Conservation (phyloP, 2,329 filamentous ascomycete species). For the Knufia fluminis region DNA sequence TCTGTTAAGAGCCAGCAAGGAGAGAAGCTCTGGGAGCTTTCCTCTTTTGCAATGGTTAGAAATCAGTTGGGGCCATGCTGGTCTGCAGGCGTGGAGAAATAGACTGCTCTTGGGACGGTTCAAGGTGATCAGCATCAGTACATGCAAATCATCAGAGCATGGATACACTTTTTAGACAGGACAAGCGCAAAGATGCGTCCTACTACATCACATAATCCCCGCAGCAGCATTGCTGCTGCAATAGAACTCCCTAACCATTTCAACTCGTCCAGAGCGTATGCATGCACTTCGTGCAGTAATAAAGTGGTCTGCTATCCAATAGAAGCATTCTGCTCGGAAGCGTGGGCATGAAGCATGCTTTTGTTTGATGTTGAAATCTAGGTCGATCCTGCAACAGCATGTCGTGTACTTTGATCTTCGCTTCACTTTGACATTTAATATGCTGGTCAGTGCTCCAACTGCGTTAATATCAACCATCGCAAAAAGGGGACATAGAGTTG, state of each 20-base stretch:
- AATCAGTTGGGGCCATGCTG: no score
- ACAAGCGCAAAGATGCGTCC: not conserved
- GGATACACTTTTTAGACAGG: no score
- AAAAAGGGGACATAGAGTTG: no score
- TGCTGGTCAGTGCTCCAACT: no score
- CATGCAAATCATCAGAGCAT: not conserved
- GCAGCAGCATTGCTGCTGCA: not conserved
- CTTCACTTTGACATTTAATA: no score
- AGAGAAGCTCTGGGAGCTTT: not conserved
- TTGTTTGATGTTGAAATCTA: not conserved
- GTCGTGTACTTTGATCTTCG: no score
- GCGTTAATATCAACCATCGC: no score
- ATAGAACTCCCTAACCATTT: not conserved
- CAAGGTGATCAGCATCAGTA: not conserved
- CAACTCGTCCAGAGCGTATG: no score
- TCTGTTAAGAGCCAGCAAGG: not conserved
- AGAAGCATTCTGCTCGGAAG: not conserved
- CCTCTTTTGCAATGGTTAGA: not conserved
- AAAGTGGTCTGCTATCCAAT: not conserved
- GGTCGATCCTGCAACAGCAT: not conserved
- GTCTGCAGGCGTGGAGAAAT: not conserved
- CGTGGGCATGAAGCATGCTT: not conserved
- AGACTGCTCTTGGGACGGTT: not conserved
- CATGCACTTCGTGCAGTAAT: no score
- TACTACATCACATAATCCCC: not conserved